A percentile compares a stretch with the other conserved stretches of the same genome.
These are phyloP conservation scores for Erucastrum elatum DNA, from an alignment of 345 rosid species.

Conservation along the genomic window DNA sequence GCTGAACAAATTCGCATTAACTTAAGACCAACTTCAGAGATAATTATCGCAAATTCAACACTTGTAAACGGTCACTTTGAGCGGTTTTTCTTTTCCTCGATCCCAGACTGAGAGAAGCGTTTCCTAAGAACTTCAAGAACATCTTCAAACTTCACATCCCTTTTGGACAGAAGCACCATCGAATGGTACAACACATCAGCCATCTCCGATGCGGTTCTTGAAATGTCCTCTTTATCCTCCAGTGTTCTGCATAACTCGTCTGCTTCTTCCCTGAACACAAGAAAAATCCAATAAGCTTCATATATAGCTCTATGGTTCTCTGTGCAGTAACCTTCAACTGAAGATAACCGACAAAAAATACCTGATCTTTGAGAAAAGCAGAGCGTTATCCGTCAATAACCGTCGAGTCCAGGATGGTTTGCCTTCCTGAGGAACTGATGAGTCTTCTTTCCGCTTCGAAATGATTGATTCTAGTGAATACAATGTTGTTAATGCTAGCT, in stretches of 20 bases:
- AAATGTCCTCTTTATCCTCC: slow-evolving; percentile 66
- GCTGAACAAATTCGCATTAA: not conserved
- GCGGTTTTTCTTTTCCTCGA: slow-evolving; percentile 70
- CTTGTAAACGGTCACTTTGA: not conserved
- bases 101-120: slow-evolving; percentile 67
- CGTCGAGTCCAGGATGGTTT: slow-evolving; percentile 82
- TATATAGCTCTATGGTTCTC: not conserved
- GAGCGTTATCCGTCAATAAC: slow-evolving; percentile 47
- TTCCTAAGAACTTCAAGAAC: slow-evolving; percentile 59
- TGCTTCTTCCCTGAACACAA: slow-evolving; percentile 67
- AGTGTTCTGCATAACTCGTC: slow-evolving; percentile 77
- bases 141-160: slow-evolving; percentile 56
- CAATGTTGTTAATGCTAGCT: slow-evolving; percentile 60
- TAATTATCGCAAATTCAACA: not conserved
- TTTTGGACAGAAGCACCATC: slow-evolving; percentile 68
- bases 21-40: not conserved
- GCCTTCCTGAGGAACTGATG: slow-evolving; percentile 50
- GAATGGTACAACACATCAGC: slow-evolving; percentile 76
- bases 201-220: slow-evolving; percentile 74
- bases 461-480: slow-evolving; percentile 72
- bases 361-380: slow-evolving; percentile 83
- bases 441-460: slow-evolving; percentile 63
- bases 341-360: slow-evolving; percentile 19
- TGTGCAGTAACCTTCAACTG: not conserved
- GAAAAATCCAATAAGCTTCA: not conserved